phyloP scores from a whole-genome alignment of 2,329 filamentous ascomycete species.

The Dendrostoma leiphaemia region DNA sequence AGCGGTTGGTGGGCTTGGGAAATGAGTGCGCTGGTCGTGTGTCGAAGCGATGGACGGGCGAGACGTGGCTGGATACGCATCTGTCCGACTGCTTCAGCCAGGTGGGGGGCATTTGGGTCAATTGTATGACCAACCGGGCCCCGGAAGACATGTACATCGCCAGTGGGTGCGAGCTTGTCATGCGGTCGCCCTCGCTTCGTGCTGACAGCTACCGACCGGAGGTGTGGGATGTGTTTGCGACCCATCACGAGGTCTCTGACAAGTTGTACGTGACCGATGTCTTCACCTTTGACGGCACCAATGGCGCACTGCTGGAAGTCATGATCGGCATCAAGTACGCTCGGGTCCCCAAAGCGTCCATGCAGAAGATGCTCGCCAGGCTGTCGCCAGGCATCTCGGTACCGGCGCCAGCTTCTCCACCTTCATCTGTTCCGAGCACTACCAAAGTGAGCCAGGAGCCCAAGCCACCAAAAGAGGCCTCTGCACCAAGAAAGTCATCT shows the following conservation, averaged over 20 bases:
- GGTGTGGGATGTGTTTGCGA: constrained; percentile 28
- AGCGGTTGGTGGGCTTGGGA: constrained; percentile 26
- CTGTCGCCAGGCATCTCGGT: no score
- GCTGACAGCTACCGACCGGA: not conserved
- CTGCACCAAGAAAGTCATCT: no score
- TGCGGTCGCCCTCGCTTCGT: constrained; percentile 27
- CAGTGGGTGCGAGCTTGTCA: constrained; percentile 29
- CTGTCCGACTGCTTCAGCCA: constrained; percentile 34
- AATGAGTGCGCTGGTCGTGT: constrained; percentile 30
- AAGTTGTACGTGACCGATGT: constrained; percentile 30
- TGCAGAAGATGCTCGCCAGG: constrained; percentile 32
- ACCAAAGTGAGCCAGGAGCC: no score
- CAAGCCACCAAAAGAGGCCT: no score
- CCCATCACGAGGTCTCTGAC: constrained; percentile 25
- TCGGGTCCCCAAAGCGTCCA: constrained; percentile 25
- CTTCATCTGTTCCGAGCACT: no score
- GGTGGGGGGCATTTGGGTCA: constrained; percentile 35
- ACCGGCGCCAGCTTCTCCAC: no score
- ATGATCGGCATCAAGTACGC: constrained; percentile 32
- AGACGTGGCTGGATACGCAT: constrained; percentile 25
- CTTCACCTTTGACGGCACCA: constrained; percentile 31
- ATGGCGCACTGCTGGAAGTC: constrained; percentile 28
- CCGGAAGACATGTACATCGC: constrained; percentile 32
- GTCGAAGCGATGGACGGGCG: constrained; percentile 17
- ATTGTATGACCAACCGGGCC: constrained; percentile 30